A percentile compares a stretch with the other conserved stretches of the same genome.
Evolutionary conservation across 768 basidiomycete species (phyloP).

Genomic region (Lactarius vividus): DNA sequence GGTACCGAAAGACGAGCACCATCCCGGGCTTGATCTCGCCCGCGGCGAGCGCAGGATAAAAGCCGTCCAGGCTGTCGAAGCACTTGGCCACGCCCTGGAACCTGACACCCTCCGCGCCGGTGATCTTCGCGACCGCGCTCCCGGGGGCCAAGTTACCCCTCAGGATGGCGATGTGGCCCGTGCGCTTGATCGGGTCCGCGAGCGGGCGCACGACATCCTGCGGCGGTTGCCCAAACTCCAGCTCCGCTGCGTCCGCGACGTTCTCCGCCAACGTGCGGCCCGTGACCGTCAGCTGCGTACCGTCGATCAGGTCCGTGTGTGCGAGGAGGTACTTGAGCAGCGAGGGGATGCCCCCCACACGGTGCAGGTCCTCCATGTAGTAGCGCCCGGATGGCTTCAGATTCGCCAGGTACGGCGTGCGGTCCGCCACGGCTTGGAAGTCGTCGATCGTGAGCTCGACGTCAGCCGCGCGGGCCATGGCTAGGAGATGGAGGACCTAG

Average conservation of each 20-base stretch:
- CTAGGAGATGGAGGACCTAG: constrained; percentile 78
- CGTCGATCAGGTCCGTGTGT: constrained; percentile 75
- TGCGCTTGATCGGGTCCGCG: constrained; percentile 78
- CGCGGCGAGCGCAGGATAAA: constrained; percentile 69
- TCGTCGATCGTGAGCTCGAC: constrained; percentile 76
- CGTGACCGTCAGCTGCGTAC: constrained; percentile 82
- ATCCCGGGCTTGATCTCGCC: constrained; percentile 75
- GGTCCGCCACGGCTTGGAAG: constrained; percentile 77
- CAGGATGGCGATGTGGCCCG: constrained; percentile 84
- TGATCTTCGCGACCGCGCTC: constrained; percentile 88
- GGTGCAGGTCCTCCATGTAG: constrained; percentile 89
- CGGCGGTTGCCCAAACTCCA: constrained; percentile 49
- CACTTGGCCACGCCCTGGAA: constrained; percentile 77
- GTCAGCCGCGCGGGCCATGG: constrained; percentile 81
- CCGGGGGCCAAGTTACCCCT: constrained; percentile 87
- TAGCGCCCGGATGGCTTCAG: constrained; percentile 84
- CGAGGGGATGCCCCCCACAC: constrained; percentile 80
- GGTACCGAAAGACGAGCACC: constrained; percentile 81
- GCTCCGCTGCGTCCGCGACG: constrained; percentile 70
- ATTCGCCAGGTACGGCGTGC: constrained; percentile 82
- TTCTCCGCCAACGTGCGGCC: constrained; percentile 90
- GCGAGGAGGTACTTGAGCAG: constrained; percentile 81
- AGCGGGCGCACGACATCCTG: constrained; percentile 78
- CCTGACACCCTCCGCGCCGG: constrained; percentile 83
- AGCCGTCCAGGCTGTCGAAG: constrained; percentile 53